phyloP scores from a whole-genome alignment of 2,329 filamentous ascomycete genomes.

The Trichophyton benhamiae region DNA sequence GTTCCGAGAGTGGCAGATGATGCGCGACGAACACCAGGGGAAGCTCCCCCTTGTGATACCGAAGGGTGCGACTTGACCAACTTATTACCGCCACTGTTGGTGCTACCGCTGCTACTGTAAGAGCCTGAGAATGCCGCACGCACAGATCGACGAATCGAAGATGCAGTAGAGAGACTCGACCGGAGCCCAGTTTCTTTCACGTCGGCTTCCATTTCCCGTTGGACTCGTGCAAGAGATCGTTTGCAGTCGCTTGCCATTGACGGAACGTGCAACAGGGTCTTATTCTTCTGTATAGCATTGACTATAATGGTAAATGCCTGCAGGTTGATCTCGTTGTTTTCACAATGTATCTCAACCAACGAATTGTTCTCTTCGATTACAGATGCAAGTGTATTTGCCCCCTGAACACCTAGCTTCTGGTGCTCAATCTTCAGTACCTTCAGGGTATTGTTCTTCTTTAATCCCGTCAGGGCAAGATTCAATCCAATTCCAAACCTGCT shows the following conservation, averaged over 20 bases:
- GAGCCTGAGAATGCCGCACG: constrained; percentile 29
- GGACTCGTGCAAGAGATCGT: constrained; percentile 48
- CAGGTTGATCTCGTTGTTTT: constrained; percentile 60
- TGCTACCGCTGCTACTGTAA: constrained; percentile 10
- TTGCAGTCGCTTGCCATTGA: constrained; percentile 50
- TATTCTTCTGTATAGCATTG: constrained; percentile 55
- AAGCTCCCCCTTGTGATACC: constrained; percentile 6
- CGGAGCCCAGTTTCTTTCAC: constrained; percentile 26
- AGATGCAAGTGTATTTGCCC: constrained; percentile 56
- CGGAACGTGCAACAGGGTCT: constrained; percentile 49
- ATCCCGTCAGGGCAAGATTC: constrained; percentile 51
- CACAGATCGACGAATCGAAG: constrained; percentile 33
- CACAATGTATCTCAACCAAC: constrained; percentile 55
- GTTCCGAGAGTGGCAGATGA: constrained; percentile 6
- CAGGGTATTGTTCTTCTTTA: constrained; percentile 52
- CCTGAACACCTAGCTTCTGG: constrained; percentile 57
- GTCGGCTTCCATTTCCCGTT: constrained; percentile 43
- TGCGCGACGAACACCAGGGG: constrained; percentile 1
- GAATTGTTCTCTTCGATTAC: constrained; percentile 53
- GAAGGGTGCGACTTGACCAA: constrained; percentile 20
- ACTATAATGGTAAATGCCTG: constrained; percentile 58
- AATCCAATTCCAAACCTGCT: constrained; percentile 57
- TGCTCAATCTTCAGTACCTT: constrained; percentile 53
- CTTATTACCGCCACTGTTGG: constrained; percentile 16
- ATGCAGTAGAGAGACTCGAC: constrained; percentile 22